Conservation (phyloP, 306 rosid genomes). For the Quercus bicolor region DNA sequence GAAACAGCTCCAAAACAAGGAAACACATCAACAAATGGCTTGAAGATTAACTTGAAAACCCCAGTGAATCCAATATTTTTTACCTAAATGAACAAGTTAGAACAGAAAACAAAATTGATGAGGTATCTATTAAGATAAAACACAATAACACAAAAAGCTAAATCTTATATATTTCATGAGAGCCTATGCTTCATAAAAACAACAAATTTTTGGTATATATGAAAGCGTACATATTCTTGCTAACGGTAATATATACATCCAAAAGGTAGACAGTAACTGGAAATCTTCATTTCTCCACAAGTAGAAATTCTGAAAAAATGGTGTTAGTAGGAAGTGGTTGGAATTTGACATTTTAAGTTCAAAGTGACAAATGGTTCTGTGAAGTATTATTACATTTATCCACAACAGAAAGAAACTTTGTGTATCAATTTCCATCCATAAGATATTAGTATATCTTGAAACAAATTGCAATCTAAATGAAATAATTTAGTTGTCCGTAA, state of each 20-base stretch:
- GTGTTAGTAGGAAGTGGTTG: neutral
- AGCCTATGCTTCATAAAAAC: neutral
- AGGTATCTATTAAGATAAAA: constrained; percentile 21
- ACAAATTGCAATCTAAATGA: neutral
- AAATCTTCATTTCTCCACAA: neutral
- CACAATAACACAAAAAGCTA: neutral
- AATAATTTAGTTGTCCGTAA: too few species aligned
- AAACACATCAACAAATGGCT: constrained; percentile 77
- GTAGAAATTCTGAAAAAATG: neutral
- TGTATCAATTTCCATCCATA: neutral
- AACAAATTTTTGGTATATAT: neutral
- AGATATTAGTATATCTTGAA: neutral
- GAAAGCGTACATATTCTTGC: neutral
- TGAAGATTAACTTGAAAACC: constrained; percentile 96
- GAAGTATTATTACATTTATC: neutral
- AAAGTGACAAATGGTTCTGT: neutral
- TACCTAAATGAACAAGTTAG: constrained; percentile 65
- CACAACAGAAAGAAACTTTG: neutral
- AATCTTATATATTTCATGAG: neutral
- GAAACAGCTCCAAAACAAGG: constrained; percentile 88
- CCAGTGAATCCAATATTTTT: constrained; percentile 98
- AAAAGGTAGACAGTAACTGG: neutral
- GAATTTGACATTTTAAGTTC: neutral
- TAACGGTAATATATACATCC: neutral
- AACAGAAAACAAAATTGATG: constrained; percentile 29